A percentile compares a stretch with the other conserved stretches of the same genome.
These are phyloP conservation scores for Reticulascus tulasneorum DNA, from an alignment of 2,329 filamentous ascomycete genomes.

Conservation along the genomic window DNA sequence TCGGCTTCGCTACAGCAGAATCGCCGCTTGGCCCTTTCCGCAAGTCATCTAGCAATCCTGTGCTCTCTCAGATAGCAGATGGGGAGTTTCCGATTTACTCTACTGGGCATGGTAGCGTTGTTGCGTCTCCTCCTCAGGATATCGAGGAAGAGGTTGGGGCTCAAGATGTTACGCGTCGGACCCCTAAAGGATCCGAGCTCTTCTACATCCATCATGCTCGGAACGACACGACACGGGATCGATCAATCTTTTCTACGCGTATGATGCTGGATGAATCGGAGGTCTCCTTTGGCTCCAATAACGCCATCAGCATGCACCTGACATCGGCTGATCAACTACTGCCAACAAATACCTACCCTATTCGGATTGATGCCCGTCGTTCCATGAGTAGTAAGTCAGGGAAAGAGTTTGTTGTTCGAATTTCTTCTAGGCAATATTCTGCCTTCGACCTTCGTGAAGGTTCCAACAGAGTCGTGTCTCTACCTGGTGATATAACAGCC, in stretches of 20 bases:
- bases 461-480: constrained; percentile 20
- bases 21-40: constrained; percentile 28
- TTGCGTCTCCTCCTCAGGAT: constrained; percentile 23
- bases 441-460: constrained; percentile 20
- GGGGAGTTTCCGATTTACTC: constrained; percentile 25
- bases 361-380: constrained; percentile 17
- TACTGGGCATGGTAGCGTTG: constrained; percentile 29
- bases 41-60: constrained; percentile 26
- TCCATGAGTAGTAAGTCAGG: neutral
- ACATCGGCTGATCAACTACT: constrained; percentile 26
- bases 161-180: constrained; percentile 26
- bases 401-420: constrained; percentile 13
- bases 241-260: constrained; percentile 28
- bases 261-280: constrained; percentile 21
- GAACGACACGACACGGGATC: constrained; percentile 21
- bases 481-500: constrained; percentile 12
- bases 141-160: constrained; percentile 17
- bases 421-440: constrained; percentile 16
- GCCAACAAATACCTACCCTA: constrained; percentile 24
- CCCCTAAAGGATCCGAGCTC: constrained; percentile 24
- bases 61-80: constrained; percentile 25
- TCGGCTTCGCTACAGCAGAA: constrained; percentile 27
- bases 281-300: constrained; percentile 20
- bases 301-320: constrained; percentile 24
- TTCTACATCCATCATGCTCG: constrained; percentile 31